Evolutionary conservation across 345 rosid species (phyloP), one percentile per base, ranked within the genome.

Genomic region (thale cress (Arabidopsis thaliana)): DNA sequence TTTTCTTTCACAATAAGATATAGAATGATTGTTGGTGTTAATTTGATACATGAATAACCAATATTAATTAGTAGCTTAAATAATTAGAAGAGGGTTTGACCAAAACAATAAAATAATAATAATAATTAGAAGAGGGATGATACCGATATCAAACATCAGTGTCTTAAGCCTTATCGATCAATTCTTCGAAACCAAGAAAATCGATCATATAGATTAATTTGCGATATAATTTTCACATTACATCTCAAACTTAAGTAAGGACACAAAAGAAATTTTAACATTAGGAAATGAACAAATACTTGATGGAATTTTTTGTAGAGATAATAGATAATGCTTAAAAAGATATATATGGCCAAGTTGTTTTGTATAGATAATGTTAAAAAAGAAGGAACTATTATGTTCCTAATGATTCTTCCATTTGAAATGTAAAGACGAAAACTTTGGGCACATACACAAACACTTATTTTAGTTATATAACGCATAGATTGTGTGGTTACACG

Each of bases 401-500:
- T 77, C 11, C 30, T 57, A 77, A 57, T 71, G 81, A 78, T 71
- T 64, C 65, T 64, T 65, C 70, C 81, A 64, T 41, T 65, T 59
- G 49, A 57, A 77, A 65, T 49, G 53, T 25, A 65, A 44, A 71
- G 46, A 45, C 8, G 52, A 64, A 62, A 37, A 57, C 52, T 65
- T 70, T 77, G 64, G 25, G 24, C 41, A 40, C 45, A 44, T 59
- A 65, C 58, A 61, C 13, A 65, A 59, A 24, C 56, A 42, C 55
- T 23, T 42, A 59, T 7, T 23, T 50, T 13, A 23, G 36, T 41
- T 62, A 24, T 63, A 41, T 8, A 71, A 34, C 13, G 38, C 49
- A 57, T 49, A 57, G 72, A 65, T 45, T 78, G 45, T 71, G 81
- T 78, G 81, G 76, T 77, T 71, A 71, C 80, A 77, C 80, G 80